Percentiles rank a stretch among this genome's conserved stretches.
Conservation (phyloP, 2,329 filamentous ascomycete genomes). For the Colletotrichum brevisporum region DNA sequence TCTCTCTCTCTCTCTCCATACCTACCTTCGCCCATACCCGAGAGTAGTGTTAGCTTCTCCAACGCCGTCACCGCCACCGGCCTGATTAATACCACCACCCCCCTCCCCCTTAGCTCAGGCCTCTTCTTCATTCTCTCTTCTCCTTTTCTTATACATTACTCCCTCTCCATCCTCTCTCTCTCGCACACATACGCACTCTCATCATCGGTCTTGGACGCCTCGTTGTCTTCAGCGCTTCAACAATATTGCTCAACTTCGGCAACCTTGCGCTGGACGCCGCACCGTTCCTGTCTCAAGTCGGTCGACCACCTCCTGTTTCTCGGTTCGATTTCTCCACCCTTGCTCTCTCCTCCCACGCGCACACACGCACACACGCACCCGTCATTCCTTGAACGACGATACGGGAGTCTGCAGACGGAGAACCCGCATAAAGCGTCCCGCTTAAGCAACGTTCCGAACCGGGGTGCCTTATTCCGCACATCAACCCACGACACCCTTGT, state of each 20-base stretch:
- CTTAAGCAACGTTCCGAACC: conserved; percentile 36
- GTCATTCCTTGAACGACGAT: conserved; percentile 33
- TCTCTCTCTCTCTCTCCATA: conserved; percentile 3
- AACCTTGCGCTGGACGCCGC: conserved; percentile 41
- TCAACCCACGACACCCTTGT: conserved; percentile 33
- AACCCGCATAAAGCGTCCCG: conserved; percentile 36
- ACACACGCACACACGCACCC: background rate
- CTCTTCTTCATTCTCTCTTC: conserved; percentile 30
- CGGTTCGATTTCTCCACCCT: conserved; percentile 21
- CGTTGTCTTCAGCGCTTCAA: conserved; percentile 29
- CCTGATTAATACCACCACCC: conserved; percentile 38
- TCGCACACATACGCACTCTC: background rate
- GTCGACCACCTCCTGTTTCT: conserved; percentile 35
- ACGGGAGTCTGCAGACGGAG: conserved; percentile 33
- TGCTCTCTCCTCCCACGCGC: conserved; percentile 7
- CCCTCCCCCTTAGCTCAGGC: conserved; percentile 37
- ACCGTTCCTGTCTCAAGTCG: conserved; percentile 39
- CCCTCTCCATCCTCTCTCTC: conserved; percentile 5
- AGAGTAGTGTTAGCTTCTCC: conserved; percentile 28
- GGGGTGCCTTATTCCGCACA: conserved; percentile 32
- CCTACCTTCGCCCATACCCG: background rate
- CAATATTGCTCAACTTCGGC: conserved; percentile 39
- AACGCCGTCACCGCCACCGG: conserved; percentile 34
- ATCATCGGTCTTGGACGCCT: conserved; percentile 15
- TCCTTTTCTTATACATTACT: conserved; percentile 18